Base-by-base conservation (phyloP, 352 stramenopile species). In the Pythium insidiosum region DNA sequence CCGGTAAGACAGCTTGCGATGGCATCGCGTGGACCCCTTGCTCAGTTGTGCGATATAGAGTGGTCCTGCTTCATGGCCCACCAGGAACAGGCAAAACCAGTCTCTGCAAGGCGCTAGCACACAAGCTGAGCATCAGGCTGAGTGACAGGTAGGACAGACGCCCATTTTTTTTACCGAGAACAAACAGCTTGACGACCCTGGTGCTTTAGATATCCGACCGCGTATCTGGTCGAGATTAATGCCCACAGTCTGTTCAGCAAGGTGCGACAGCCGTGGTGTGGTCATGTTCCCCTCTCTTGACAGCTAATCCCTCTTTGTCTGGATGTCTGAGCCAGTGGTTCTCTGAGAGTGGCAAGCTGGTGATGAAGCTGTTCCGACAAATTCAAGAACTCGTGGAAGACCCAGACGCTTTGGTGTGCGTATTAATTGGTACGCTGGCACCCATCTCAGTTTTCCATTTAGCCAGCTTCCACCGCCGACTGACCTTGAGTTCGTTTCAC, bases 71-170 rank as follows among this genome's bases (percentile, higher is more conserved):
- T 15, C 85, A 97, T 66, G 89, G 89, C 5, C 88, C 89, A 25
- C 89, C 89, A 10, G 89, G 89, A n/a, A 97, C 89, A 0, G 89
- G 88, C 6, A 97, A 97, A 36, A 97, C 89, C 1, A 94, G 81
- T 61, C 58, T 97, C 19, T 95, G 87, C 58, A 95, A 95, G 53
- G 83, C 87, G 1, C 51, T 97, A 12, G 88, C 87, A 1, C 88
- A 97, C 21, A 97, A 97, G 63, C 68, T 97, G 12, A 84, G 80
- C 30, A 96, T 97, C 52, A 79, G 87, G 13, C 56, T 96, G 15
- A 65, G 59, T 2, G 63, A 80, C 19, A 67, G 71, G 54, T 96
- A 69, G 23, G 53, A 43, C 22, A 19, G 10, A 21, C 23, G 5
- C 15, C 5, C 20, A 1, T 6, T 40, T 25, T 26, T 25, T 20